phyloP scores from a whole-genome alignment of 352 stramenopile genomes.

The Pilasporangium apinafurcum region DNA sequence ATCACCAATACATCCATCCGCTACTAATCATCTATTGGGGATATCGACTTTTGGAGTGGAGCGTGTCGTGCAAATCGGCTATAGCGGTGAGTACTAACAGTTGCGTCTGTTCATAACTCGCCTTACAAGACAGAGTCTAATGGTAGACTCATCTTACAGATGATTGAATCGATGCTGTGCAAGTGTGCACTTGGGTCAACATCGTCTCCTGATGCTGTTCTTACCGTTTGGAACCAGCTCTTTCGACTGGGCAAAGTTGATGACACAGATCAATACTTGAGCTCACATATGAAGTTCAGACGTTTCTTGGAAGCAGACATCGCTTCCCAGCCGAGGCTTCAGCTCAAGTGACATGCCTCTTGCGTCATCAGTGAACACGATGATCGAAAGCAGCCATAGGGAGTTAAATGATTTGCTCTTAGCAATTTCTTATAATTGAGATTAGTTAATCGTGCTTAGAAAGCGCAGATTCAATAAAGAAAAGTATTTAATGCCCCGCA shows the following conservation, averaged over 20 bases:
- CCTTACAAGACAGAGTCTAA: neutral
- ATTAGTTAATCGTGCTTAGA: no score
- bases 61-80: conserved; percentile 41
- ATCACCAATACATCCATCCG: conserved; percentile 59
- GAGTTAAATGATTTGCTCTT: no score
- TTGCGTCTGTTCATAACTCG: no score
- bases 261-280: neutral
- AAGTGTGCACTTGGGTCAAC: conserved; percentile 47
- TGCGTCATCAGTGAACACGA: neutral
- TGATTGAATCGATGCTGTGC: conserved; percentile 51
- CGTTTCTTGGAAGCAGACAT: conserved; percentile 36
- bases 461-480: no score
- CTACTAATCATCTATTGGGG: conserved; percentile 60
- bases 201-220: conserved; percentile 39
- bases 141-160: conserved; percentile 19
- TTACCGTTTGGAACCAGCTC: conserved; percentile 56
- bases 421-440: no score
- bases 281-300: conserved; percentile 22
- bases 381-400: no score
- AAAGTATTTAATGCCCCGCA: conserved; percentile 36
- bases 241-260: conserved; percentile 32
- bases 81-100: conserved; percentile 41
- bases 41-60: conserved; percentile 64
- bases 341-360: conserved; percentile 29
- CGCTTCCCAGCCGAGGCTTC: conserved; percentile 41